Conservation (phyloP, 2,329 filamentous ascomycete genomes). For the Trichoderma aggressivum region DNA sequence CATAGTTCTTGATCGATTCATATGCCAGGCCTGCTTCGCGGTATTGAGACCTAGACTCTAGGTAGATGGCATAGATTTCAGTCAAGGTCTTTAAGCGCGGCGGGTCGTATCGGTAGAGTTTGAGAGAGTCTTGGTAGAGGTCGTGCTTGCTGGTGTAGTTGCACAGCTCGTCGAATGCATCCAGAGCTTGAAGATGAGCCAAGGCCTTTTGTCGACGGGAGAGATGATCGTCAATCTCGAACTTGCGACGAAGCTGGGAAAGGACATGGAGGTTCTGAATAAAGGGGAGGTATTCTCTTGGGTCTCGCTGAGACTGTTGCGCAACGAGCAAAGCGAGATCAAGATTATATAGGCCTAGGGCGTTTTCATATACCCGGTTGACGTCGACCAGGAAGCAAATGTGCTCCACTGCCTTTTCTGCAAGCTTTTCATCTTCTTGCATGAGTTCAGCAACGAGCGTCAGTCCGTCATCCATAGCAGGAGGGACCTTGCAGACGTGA, state of each 20-base stretch:
- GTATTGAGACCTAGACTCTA: constrained; percentile 71
- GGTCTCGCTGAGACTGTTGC: constrained; percentile 94
- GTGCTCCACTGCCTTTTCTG: constrained; percentile 88
- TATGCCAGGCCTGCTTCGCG: constrained; percentile 88
- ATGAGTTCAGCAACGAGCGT: constrained; percentile 72
- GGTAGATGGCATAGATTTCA: constrained; percentile 72
- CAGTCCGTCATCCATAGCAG: constrained; percentile 83
- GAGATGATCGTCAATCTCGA: constrained; percentile 86
- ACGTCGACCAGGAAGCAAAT: constrained; percentile 97
- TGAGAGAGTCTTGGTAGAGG: constrained; percentile 74
- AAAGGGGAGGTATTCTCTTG: constrained; percentile 91
- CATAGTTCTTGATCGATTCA: constrained; percentile 75
- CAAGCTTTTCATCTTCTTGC: constrained; percentile 64
- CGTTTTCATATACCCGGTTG: constrained; percentile 85
- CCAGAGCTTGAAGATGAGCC: constrained; percentile 67
- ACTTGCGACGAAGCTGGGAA: constrained; percentile 66
- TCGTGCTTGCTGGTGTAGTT: constrained; percentile 74
- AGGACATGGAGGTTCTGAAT: constrained; percentile 81
- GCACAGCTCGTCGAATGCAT: constrained; percentile 73
- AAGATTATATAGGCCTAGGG: constrained; percentile 86
- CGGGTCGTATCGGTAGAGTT: constrained; percentile 78
- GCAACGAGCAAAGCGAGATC: constrained; percentile 87
- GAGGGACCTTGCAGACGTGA: constrained; percentile 88
- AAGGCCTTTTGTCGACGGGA: constrained; percentile 74
- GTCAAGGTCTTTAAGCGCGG: constrained; percentile 66